Percentiles rank a stretch among this genome's conserved stretches.
Conservation (phyloP, 2,329 filamentous ascomycete species). For the Penicillium nordicum region DNA sequence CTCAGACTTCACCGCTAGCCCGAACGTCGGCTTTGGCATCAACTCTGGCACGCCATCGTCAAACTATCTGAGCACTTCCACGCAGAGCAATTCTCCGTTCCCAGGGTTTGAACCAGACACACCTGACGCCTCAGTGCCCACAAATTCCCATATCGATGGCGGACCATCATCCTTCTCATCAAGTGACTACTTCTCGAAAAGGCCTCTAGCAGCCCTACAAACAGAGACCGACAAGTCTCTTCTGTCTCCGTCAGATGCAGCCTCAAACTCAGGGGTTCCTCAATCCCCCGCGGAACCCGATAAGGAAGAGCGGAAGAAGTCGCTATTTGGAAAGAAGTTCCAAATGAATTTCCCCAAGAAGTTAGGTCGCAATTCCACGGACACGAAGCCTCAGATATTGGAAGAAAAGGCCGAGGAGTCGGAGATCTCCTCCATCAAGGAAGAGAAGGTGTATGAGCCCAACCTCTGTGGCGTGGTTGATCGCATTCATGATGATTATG, state of each 20-base stretch:
- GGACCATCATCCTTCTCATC: conserved; percentile 51
- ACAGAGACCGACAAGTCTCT: conserved; percentile 50
- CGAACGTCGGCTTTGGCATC: conserved; percentile 73
- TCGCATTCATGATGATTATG: conserved; percentile 46
- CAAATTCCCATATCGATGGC: conserved; percentile 47
- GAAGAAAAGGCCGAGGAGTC: conserved; percentile 68
- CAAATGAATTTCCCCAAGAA: conserved; percentile 77
- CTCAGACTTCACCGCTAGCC: conserved; percentile 59
- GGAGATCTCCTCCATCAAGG: conserved; percentile 51
- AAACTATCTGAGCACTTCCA: conserved; percentile 30
- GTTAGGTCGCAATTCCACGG: conserved; percentile 63
- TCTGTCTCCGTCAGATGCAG: conserved; percentile 43
- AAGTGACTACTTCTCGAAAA: conserved; percentile 74
- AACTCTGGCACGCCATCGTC: conserved; percentile 56
- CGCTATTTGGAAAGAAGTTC: conserved; percentile 79
- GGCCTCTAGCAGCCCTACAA: conserved; percentile 40
- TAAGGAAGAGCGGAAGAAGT: conserved; percentile 61
- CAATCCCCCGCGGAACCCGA: conserved; percentile 55
- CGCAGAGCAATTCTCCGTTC: conserved; percentile 31
- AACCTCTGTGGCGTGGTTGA: conserved; percentile 48
- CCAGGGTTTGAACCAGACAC: conserved; percentile 28
- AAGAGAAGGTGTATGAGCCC: conserved; percentile 45
- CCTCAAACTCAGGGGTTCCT: conserved; percentile 43
- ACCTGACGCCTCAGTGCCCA: conserved; percentile 44
- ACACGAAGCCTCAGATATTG: conserved; percentile 67